Conservation (phyloP, 495 filamentous ascomycete species). For the Talaromyces adpressus region DNA sequence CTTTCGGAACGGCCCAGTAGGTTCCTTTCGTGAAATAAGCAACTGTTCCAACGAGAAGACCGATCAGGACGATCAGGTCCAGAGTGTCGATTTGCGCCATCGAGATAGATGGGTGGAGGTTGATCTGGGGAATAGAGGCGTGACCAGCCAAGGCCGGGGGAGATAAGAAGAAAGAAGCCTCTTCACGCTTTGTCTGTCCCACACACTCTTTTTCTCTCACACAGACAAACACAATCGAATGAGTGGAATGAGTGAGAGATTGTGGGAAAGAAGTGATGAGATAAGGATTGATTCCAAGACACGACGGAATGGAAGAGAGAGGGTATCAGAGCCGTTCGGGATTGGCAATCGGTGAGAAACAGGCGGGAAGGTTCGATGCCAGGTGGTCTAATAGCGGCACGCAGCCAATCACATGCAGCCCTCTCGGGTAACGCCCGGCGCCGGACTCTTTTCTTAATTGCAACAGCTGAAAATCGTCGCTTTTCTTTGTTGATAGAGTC, state of each 20-base stretch:
- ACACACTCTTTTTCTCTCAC: not conserved
- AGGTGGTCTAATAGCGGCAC: not conserved
- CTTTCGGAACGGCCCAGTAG: conserved; percentile 80
- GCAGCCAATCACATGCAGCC: conserved; percentile 2
- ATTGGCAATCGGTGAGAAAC: not conserved
- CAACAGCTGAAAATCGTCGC: not conserved
- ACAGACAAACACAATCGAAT: not conserved
- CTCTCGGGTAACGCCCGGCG: not conserved
- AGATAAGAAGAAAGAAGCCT: conserved; percentile 3
- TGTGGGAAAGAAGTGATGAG: not conserved
- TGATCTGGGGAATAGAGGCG: not conserved
- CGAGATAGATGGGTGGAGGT: conserved; percentile 12
- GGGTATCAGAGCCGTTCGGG: not conserved
- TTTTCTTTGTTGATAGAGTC: not conserved
- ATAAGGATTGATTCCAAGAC: too few relatives aligned
- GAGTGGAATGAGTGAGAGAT: not conserved
- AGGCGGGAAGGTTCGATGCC: conserved; percentile 2
- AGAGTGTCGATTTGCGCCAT: conserved; percentile 97
- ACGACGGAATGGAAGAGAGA: not conserved
- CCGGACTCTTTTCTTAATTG: not conserved
- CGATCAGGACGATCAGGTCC: conserved; percentile 83
- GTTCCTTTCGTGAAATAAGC: conserved; percentile 98
- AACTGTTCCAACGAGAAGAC: conserved; percentile 75
- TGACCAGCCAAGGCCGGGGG: not conserved
- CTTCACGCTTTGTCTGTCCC: not conserved